Evolutionary conservation across 2,329 filamentous ascomycete genomes (phyloP).

Genomic region (Colletotrichum noveboracense): DNA sequence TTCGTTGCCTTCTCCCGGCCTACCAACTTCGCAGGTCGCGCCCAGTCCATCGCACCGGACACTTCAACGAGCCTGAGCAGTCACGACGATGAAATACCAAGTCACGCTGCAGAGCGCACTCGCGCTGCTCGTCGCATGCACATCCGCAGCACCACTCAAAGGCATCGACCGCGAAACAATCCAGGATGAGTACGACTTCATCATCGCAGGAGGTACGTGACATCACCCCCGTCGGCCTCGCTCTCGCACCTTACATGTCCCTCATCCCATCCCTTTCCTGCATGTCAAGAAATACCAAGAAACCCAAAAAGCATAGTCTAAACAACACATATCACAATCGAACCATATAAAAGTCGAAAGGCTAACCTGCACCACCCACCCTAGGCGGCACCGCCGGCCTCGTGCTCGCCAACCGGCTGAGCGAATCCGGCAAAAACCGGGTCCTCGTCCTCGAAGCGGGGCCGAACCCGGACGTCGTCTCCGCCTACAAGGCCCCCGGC

Average conservation of each 20-base stretch:
- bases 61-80: background rate
- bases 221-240: background rate
- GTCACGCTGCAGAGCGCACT: background rate
- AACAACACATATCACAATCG: background rate
- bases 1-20: background rate
- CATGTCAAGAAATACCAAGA: background rate
- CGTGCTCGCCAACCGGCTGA: constrained; percentile 28
- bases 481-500: constrained; percentile 27
- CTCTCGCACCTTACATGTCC: background rate
- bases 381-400: constrained; percentile 29
- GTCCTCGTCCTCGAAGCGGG: constrained; percentile 30
- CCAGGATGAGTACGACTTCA: constrained; percentile 25
- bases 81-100: no score
- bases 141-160: constrained; percentile 15
- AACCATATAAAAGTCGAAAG: background rate
- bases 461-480: constrained; percentile 25
- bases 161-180: constrained; percentile 18
- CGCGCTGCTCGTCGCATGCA: background rate
- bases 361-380: background rate
- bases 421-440: constrained; percentile 27
- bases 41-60: background rate
- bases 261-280: background rate
- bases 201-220: constrained; percentile 23
- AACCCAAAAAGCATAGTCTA: no score
- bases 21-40: background rate